Base-by-base conservation (phyloP, 345 rosid genomes). In the Euphorbia pulcherrima region DNA sequence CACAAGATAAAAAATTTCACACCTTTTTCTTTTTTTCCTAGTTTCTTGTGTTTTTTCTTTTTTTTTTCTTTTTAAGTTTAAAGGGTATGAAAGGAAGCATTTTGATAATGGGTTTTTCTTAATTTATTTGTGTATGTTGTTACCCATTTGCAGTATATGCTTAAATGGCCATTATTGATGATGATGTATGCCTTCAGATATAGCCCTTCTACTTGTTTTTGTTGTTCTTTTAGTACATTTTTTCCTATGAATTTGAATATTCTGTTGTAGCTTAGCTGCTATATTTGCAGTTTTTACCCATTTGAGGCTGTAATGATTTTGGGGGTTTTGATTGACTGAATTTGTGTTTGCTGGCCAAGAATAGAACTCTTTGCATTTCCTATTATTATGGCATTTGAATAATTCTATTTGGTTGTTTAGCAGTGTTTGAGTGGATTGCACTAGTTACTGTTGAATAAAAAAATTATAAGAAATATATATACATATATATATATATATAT, bases 131-230 rank as follows among this genome's bases (percentile, higher is more conserved):
- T 54, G 18, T 41, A 28, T 24, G 35, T 10, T 50, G 48, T 14
- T 52, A 39, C 62, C 57, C 65, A 55, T 68, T 57, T 44, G 13
- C 46, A 18, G 10, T 68, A 18, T 18, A 33, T 33, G 18, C 17
- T 41, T 62, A 51, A 70, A 61, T 62, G 39, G 24, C 50, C 65
- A 35, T 37, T 69, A 60, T 61, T 24, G 56, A 68, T 30, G 51
- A 23, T 65, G 57, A 47, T 56, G 68, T 40, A 8, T 41, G 61
- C 60, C 21, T 71, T 46, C 57, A 39, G 30, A 28, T 61, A 46
- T 33, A 33, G 37, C 37, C 37, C 7, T 33, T 33, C 37, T 33
- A 33, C 37, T 33, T 33, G 37, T 33, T 33, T 33, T 33, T 33
- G 37, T 33, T 2, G 4, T 33, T 33, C 4, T 33, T 33, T 33